Evolutionary conservation across 2,329 filamentous ascomycete species (phyloP).

Genomic region (Akanthomyces muscarius): DNA sequence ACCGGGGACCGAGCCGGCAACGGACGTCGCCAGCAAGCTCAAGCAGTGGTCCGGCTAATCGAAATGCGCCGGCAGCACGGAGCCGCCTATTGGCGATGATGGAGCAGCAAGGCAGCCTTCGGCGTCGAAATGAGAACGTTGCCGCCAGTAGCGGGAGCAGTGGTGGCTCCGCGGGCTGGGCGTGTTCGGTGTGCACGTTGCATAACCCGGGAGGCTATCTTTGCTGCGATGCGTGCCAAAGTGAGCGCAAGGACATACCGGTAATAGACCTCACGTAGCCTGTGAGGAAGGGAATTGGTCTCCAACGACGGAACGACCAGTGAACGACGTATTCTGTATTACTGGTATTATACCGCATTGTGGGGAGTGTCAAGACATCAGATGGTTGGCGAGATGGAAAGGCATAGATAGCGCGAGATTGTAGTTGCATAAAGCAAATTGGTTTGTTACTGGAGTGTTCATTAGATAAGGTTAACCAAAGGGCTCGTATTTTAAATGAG

Average conservation of each 20-base stretch:
- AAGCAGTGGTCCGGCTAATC: neutral
- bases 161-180: constrained; percentile 39
- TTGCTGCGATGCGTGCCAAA: constrained; percentile 54
- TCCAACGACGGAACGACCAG: neutral
- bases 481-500: too few relatives aligned
- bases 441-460: too few relatives aligned
- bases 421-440: too few relatives aligned
- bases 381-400: too few relatives aligned
- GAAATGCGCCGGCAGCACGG: neutral
- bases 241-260: constrained; percentile 9
- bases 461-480: too few relatives aligned
- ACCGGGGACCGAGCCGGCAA: too few relatives aligned
- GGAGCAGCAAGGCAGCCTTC: neutral
- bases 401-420: too few relatives aligned
- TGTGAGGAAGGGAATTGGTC: neutral
- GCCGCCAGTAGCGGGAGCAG: constrained; percentile 13
- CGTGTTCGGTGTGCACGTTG: constrained; percentile 53
- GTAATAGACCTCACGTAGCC: constrained; percentile 34
- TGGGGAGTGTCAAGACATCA: too few relatives aligned
- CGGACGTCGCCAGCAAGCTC: neutral
- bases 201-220: constrained; percentile 49
- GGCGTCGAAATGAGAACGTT: neutral
- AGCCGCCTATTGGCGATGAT: neutral
- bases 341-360: too few relatives aligned
- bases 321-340: neutral